Evolutionary conservation across 192 early-diverging fungal genomes (phyloP).

Genomic region (Mortierella antarctica): DNA sequence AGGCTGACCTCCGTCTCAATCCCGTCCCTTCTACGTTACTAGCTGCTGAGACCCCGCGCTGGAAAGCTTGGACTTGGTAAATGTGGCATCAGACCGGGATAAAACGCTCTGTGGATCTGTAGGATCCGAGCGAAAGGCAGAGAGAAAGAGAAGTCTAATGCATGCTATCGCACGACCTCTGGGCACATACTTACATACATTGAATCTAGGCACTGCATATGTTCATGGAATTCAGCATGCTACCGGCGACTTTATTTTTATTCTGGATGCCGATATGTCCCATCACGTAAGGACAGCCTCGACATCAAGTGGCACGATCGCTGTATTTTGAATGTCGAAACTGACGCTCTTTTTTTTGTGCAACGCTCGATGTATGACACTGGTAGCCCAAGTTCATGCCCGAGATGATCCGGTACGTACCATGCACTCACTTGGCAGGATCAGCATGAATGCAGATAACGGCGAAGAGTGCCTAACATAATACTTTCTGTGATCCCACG

Average conservation of each 20-base stretch:
- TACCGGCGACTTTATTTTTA: conserved; percentile 95
- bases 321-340: background rate
- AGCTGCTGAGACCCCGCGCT: conserved; percentile 91
- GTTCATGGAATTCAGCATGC: conserved; percentile 93
- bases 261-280: conserved; percentile 99
- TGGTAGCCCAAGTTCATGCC: conserved; percentile 95
- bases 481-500: background rate
- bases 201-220: conserved; percentile 83
- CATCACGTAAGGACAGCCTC: conserved; percentile 81
- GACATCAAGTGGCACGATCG: background rate
- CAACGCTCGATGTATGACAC: background rate
- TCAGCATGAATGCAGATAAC: background rate
- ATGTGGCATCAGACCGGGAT: background rate
- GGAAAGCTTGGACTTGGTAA: conserved; percentile 93
- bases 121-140: background rate
- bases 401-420: conserved; percentile 82
- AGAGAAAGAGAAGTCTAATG: background rate
- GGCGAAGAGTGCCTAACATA: background rate
- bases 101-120: background rate
- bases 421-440: background rate
- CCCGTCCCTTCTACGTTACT: background rate
- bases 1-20: background rate
- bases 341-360: background rate
- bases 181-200: background rate
- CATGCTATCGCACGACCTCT: background rate